phyloP scores from a whole-genome alignment of 768 basidiomycete species.

The Tulasnella sp. region DNA sequence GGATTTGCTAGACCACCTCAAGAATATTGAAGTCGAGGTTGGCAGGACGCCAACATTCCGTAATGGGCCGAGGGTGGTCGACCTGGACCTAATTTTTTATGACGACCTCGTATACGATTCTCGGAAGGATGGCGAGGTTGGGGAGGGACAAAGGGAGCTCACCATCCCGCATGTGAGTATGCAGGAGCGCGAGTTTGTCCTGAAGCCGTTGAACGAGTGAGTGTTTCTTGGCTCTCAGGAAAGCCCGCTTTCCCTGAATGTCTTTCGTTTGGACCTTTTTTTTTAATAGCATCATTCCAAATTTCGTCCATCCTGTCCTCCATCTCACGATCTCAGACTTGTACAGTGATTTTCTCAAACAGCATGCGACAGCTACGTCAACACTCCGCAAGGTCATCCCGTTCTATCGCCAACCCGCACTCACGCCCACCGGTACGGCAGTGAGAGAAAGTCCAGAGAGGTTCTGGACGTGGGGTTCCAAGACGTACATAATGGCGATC shows the following conservation, averaged over 20 bases:
- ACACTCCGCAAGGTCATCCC: conserved; percentile 59
- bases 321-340: conserved; percentile 39
- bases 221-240: conserved; percentile 24
- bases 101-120: conserved; percentile 50
- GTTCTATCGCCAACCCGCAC: conserved; percentile 30
- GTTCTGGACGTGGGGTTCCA: conserved; percentile 21
- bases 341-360: conserved; percentile 32
- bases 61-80: conserved; percentile 82
- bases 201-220: conserved; percentile 81
- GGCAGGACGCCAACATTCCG: conserved; percentile 70
- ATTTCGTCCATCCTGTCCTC: conserved; percentile 53
- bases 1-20: conserved; percentile 51
- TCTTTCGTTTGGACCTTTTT: too few species aligned
- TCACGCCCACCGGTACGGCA: background rate
- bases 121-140: conserved; percentile 31
- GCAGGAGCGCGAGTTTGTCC: conserved; percentile 81
- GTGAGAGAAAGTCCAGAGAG: conserved; percentile 2
- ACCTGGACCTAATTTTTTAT: conserved; percentile 80
- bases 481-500: conserved; percentile 79
- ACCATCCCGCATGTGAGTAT: conserved; percentile 78
- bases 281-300: conserved; percentile 67
- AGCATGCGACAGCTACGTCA: conserved; percentile 19
- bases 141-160: conserved; percentile 47
- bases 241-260: background rate
- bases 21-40: conserved; percentile 58